A percentile compares a stretch with the other conserved stretches of the same genome.
Conservation (phyloP, 139 green algal genomes). For the Astrephomene gubernaculifera region DNA sequence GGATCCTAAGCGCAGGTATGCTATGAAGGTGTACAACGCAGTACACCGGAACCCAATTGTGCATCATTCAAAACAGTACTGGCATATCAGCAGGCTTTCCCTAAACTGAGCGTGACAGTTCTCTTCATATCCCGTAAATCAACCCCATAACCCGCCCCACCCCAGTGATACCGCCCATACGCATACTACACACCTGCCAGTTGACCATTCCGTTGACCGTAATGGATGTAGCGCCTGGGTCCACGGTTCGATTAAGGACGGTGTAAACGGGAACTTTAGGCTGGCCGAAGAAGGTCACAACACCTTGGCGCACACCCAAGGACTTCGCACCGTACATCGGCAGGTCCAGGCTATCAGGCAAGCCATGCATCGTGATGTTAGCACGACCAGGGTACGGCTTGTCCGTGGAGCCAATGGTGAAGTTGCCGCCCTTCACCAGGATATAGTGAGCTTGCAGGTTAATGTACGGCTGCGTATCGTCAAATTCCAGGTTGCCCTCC, state of each 20-base stretch:
- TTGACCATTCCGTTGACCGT: conserved; percentile 57
- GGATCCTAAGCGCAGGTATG: too few relatives aligned
- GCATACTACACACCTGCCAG: conserved; percentile 38
- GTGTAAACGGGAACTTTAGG: conserved; percentile 75
- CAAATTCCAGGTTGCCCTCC: conserved; percentile 72
- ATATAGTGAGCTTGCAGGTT: conserved; percentile 68
- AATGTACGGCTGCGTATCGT: conserved; percentile 48
- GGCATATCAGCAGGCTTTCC: too few relatives aligned
- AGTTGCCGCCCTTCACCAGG: conserved; percentile 65
- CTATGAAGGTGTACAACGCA: too few relatives aligned
- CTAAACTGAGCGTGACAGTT: too few relatives aligned
- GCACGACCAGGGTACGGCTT: conserved; percentile 58
- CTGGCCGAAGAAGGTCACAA: conserved; percentile 64
- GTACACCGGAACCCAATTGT: too few relatives aligned
- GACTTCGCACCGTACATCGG: conserved; percentile 78
- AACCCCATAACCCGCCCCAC: too few relatives aligned
- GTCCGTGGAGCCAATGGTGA: conserved; percentile 61
- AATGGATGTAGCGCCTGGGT: conserved; percentile 55
- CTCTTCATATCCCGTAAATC: too few relatives aligned
- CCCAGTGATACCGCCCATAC: too few relatives aligned
- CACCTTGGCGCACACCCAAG: conserved; percentile 68
- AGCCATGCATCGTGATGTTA: conserved; percentile 75
- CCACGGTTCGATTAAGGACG: conserved; percentile 49
- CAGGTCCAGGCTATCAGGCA: conserved; percentile 61
- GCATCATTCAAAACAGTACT: too few relatives aligned